These are phyloP conservation scores for Juncus inflexus DNA, from an alignment of 176 grass and related monocot species.

Conservation along the genomic window DNA sequence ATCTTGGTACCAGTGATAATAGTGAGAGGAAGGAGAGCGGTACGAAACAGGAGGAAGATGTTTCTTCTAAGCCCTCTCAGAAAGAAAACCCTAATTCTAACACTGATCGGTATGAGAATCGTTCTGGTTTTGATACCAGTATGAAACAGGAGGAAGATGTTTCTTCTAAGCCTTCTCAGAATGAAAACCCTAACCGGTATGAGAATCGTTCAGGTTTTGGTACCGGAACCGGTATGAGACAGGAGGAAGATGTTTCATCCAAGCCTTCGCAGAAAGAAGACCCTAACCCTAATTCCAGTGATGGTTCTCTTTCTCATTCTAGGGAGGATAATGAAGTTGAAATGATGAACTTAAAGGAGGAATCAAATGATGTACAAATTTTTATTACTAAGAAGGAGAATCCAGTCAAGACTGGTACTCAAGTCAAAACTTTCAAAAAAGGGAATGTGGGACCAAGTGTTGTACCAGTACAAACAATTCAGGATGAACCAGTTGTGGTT, in stretches of 20 bases:
- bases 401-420: constrained; percentile 20
- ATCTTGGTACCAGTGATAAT: constrained; percentile 56
- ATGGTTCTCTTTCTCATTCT: not conserved
- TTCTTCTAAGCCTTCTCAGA: not conserved
- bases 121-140: not conserved
- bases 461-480: not conserved
- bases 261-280: constrained; percentile 14
- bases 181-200: not conserved
- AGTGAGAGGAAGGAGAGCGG: constrained; percentile 61
- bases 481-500: constrained; percentile 18
- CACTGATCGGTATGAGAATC: constrained; percentile 15
- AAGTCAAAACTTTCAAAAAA: constrained; percentile 42
- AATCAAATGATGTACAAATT: not conserved
- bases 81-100: constrained; percentile 56
- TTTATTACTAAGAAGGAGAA: constrained; percentile 17
- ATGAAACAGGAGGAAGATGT: constrained; percentile 23
- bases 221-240: constrained; percentile 6
- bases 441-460: constrained; percentile 15
- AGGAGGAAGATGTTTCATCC: constrained; percentile 15
- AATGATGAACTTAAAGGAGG: constrained; percentile 10
- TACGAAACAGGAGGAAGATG: constrained; percentile 48
- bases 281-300: constrained; percentile 12
- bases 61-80: constrained; percentile 41
- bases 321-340: constrained; percentile 20
- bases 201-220: not conserved